Base-by-base conservation (phyloP, 2,329 filamentous ascomycete genomes). In the Cladorrhinum sp. region DNA sequence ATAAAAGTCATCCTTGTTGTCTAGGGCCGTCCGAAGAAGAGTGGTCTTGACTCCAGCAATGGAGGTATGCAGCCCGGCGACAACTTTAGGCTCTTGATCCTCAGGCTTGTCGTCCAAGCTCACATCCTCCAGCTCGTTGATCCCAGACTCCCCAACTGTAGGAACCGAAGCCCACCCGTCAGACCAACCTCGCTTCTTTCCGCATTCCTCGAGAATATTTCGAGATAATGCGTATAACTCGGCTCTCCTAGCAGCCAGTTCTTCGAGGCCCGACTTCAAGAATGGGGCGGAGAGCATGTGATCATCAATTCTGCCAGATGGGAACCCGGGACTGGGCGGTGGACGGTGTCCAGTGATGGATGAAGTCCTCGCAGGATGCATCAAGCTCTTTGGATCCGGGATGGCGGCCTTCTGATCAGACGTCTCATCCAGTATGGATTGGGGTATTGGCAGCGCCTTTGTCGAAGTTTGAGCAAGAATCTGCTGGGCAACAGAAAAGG, bases 171-270 rank as follows among this genome's bases (percentile, higher is more conserved):
- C 79, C 92, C 91, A 96, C 0, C 89, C 91, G 64, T 91, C 85
- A 56, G 80, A 84, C 93, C 92, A 97, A 2, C 85, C 86, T 21
- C 85, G 80, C 61, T 85, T 84, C 69, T 84, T 86, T 1, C 91
- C 93, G 52, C 92, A 76, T 54, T 87, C 83, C 68, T 94, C 88
- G 0, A 98, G 79, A 4, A 95, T 84, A 64, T 90, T 91, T 59
- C 94, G 83, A 8, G 92, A 93, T 46, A 96, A 77, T 59, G 91
- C 79, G 63, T 92, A 89, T 2, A 98, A 80, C 69, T 96, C 92
- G 5, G 91, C 94, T 68, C 94, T 84, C 62, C 87, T 86, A 50
- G 91, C 90, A 36, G 93, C 91, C 23, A 98, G 79, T 58, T 96
- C 90, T 70, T 96, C 90, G 0, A 93, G 78, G 0, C 94, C 92